Percentiles rank a stretch among this genome's conserved stretches.
Evolutionary conservation across 495 filamentous ascomycete species (phyloP).

Genomic region (Collariella sp.): DNA sequence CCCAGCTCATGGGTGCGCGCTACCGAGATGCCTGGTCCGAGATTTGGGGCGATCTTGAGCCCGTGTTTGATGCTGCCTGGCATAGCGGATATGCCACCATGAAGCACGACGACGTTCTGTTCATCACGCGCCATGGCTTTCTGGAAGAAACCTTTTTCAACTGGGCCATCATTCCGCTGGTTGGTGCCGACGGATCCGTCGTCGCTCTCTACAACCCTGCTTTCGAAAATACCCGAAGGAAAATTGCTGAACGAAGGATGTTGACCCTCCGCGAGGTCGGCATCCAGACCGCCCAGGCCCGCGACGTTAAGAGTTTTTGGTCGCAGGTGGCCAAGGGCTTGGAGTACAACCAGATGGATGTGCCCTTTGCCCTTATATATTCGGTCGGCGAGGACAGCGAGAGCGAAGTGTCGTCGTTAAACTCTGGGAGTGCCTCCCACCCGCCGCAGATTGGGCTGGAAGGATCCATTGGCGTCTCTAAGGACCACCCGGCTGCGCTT

Average conservation of each 20-base stretch:
- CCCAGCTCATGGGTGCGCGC: conserved; percentile 55
- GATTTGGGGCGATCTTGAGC: conserved; percentile 56
- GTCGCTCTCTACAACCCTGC: conserved; percentile 62
- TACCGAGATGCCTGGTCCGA: conserved; percentile 58
- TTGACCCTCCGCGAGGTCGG: conserved; percentile 60
- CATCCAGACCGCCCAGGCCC: conserved; percentile 56
- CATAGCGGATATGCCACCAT: conserved; percentile 57
- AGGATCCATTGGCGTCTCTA: conserved; percentile 54
- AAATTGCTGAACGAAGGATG: conserved; percentile 58
- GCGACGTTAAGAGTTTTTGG: conserved; percentile 59
- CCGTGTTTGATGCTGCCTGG: conserved; percentile 50
- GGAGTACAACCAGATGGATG: conserved; percentile 53
- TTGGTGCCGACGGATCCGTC: conserved; percentile 53
- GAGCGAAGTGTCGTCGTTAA: conserved; percentile 53
- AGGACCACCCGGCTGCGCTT: conserved; percentile 46
- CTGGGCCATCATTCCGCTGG: conserved; percentile 58
- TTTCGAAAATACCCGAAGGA: conserved; percentile 59
- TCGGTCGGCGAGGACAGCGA: conserved; percentile 51
- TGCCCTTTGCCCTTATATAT: conserved; percentile 57
- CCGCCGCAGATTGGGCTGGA: conserved; percentile 51
- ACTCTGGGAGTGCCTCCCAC: conserved; percentile 47
- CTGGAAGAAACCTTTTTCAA: conserved; percentile 63
- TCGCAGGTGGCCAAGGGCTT: conserved; percentile 46
- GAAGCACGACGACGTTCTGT: conserved; percentile 65
- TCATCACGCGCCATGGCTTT: conserved; percentile 50